Conservation (phyloP, 768 basidiomycete genomes). For the Russula compacta region DNA sequence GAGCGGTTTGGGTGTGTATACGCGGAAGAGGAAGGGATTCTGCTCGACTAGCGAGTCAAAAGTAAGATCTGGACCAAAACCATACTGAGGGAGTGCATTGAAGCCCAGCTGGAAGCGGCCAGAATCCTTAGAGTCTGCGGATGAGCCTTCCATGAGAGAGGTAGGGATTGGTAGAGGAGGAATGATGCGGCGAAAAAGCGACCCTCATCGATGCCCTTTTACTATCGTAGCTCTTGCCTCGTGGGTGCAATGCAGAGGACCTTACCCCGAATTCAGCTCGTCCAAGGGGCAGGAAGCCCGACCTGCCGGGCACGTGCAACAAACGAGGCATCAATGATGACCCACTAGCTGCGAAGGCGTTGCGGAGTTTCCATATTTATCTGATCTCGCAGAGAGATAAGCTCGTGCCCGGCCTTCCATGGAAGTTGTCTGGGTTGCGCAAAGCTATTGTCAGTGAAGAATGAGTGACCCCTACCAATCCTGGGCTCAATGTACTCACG, state of each 20-base stretch:
- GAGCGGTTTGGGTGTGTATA: constrained; percentile 63
- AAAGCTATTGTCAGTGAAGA: not conserved
- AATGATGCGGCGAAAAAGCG: constrained; percentile 8
- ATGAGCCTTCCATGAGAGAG: constrained; percentile 10
- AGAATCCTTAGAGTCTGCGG: constrained; percentile 18
- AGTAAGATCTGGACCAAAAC: constrained; percentile 53
- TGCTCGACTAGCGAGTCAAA: constrained; percentile 52
- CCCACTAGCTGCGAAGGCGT: not conserved
- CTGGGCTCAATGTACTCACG: not conserved
- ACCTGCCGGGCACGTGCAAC: constrained; percentile 6
- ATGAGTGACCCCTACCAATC: not conserved
- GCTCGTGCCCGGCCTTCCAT: not conserved
- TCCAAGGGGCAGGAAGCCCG: not conserved
- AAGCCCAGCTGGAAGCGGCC: constrained; percentile 21
- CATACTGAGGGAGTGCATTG: constrained; percentile 55
- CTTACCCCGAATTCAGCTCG: not conserved
- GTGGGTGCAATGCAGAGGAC: constrained; percentile 16
- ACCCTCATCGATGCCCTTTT: constrained; percentile 18
- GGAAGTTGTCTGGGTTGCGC: not conserved
- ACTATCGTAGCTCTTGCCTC: constrained; percentile 17
- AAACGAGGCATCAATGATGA: constrained; percentile 10
- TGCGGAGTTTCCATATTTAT: not conserved
- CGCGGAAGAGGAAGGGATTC: constrained; percentile 72
- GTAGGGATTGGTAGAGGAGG: constrained; percentile 14
- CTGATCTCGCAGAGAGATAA: not conserved